Evolutionary conservation across 768 basidiomycete genomes (phyloP).

Genomic region (Chalciporus chontae): DNA sequence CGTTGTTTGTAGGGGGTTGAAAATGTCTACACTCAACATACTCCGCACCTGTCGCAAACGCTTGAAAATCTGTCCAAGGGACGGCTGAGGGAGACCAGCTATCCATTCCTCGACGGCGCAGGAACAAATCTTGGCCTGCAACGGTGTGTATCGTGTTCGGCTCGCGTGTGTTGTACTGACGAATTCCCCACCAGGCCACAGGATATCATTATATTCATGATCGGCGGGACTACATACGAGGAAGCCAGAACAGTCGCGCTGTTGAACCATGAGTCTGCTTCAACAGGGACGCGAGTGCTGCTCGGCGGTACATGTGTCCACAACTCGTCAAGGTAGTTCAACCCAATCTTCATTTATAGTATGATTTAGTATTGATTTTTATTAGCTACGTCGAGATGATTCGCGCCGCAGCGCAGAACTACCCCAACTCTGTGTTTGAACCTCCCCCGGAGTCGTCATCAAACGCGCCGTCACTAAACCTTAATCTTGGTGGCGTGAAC

Average conservation of each 20-base stretch:
- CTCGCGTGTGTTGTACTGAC: constrained; percentile 2
- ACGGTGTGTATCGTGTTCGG: constrained; percentile 40
- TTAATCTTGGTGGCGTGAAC: constrained; percentile 90
- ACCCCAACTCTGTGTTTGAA: constrained; percentile 65
- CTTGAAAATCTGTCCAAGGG: constrained; percentile 87
- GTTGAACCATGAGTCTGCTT: constrained; percentile 76
- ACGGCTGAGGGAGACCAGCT: constrained; percentile 78
- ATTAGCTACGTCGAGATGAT: constrained; percentile 88
- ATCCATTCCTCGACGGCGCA: constrained; percentile 80
- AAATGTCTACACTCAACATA: constrained; percentile 98
- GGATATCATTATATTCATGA: constrained; percentile 94
- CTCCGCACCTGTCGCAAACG: constrained; percentile 89
- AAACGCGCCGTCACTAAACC: constrained; percentile 76
- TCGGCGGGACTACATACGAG: constrained; percentile 95
- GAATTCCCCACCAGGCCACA: constrained; percentile 60
- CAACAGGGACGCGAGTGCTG: constrained; percentile 69
- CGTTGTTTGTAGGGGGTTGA: constrained; percentile 75
- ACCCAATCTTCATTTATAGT: background rate
- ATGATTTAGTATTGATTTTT: constrained; percentile 6
- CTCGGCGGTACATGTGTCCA: constrained; percentile 95
- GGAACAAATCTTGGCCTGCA: constrained; percentile 70
- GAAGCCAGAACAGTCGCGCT: constrained; percentile 84
- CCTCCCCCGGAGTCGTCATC: constrained; percentile 72
- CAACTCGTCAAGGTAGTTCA: constrained; percentile 81
- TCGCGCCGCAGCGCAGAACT: constrained; percentile 60